These are phyloP conservation scores for Melampsora medusae DNA, from an alignment of 1,284 basidiomycete species.

Conservation along the genomic window DNA sequence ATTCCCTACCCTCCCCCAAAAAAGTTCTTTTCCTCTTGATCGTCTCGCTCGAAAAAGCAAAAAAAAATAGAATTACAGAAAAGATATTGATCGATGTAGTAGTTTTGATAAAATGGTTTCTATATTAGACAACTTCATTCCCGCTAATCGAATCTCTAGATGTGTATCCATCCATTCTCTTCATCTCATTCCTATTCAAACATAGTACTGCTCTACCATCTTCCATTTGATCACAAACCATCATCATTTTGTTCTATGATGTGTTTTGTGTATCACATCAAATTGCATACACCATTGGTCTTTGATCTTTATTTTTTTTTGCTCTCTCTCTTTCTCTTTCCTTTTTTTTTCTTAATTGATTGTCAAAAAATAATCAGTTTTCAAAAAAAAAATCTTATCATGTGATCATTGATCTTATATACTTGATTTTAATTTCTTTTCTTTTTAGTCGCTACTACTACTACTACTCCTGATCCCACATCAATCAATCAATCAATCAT, in stretches of 20 bases:
- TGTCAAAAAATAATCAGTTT: too few species aligned
- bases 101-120: neutral
- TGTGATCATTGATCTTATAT: too few species aligned
- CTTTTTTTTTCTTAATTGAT: too few species aligned
- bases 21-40: neutral
- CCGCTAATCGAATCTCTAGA: neutral
- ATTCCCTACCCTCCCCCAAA: neutral
- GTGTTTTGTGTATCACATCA: neutral
- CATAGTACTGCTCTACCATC: neutral
- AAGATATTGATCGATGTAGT: neutral
- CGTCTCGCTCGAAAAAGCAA: neutral
- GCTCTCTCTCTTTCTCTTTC: neutral
- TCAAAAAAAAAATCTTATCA: too few species aligned
- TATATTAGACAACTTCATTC: too few species aligned
- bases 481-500: too few species aligned
- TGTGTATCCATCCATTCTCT: neutral
- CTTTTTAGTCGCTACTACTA: too few species aligned
- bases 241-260: neutral
- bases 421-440: too few species aligned
- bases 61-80: neutral
- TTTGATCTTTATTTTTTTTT: neutral
- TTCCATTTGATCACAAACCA: conserved; percentile 1
- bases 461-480: too few species aligned
- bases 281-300: conserved; percentile 12
- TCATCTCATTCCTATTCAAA: neutral